Conservation (phyloP, 2,329 filamentous ascomycete genomes). For the Botrytis byssoidea region DNA sequence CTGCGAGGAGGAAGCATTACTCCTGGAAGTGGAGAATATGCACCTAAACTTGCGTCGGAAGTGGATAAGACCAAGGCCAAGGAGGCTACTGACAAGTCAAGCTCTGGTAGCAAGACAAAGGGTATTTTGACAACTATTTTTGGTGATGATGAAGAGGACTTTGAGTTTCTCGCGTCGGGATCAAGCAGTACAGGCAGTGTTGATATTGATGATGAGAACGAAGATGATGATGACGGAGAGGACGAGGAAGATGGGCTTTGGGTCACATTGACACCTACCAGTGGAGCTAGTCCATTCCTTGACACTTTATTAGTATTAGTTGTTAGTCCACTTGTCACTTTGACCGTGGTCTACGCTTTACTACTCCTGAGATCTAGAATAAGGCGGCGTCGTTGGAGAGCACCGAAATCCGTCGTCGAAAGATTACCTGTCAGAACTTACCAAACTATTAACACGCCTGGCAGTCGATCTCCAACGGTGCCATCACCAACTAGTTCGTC, state of each 20-base stretch:
- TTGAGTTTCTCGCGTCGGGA: constrained; percentile 34
- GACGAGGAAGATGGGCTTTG: constrained; percentile 75
- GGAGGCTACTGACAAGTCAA: constrained; percentile 22
- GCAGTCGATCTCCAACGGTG: constrained; percentile 55
- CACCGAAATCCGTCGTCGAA: constrained; percentile 95
- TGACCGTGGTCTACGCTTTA: constrained; percentile 89
- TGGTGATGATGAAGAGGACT: constrained; percentile 45
- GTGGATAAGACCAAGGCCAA: constrained; percentile 34
- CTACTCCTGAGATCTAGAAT: constrained; percentile 86
- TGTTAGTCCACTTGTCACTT: constrained; percentile 84
- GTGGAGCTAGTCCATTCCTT: constrained; percentile 87
- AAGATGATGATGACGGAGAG: constrained; percentile 43
- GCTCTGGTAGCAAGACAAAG: constrained; percentile 31
- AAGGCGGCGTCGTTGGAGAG: constrained; percentile 85
- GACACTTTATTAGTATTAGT: constrained; percentile 97
- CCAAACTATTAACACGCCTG: constrained; percentile 71
- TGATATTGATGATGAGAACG: constrained; percentile 33
- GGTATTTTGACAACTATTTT: constrained; percentile 53
- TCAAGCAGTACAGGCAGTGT: constrained; percentile 21
- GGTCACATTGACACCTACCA: constrained; percentile 94
- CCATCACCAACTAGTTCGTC: constrained; percentile 65
- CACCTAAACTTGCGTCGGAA: constrained; percentile 26
- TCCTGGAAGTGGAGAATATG: constrained; percentile 71
- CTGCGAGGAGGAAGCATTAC: constrained; percentile 66
- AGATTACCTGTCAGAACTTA: constrained; percentile 94